phyloP scores from a whole-genome alignment of 1,284 basidiomycete species.

The Malassezia cuniculi region DNA sequence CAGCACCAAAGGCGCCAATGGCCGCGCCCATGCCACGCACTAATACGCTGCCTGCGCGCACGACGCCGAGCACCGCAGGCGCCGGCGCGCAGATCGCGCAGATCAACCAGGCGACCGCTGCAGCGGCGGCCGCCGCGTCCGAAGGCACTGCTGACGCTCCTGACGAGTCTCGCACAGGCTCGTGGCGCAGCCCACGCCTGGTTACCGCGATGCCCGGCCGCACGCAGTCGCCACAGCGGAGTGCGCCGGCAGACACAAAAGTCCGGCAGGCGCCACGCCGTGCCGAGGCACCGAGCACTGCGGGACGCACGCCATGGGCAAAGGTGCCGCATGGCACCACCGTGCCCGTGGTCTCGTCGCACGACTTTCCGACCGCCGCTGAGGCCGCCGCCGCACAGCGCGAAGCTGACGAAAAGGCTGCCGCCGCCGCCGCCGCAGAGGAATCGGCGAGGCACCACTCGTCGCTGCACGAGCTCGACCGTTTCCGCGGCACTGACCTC shows the following conservation, averaged over 20 bases:
- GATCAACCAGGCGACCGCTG: constrained; percentile 4
- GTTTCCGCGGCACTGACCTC: constrained; percentile 33
- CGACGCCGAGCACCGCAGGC: constrained; percentile 5
- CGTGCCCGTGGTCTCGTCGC: constrained; percentile 12
- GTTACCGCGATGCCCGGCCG: constrained; percentile 23
- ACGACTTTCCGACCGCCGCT: constrained; percentile 42
- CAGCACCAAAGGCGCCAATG: constrained; percentile 2
- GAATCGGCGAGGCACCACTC: constrained; percentile 21
- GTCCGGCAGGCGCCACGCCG: constrained; percentile 25
- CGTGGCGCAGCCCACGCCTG: constrained; percentile 16
- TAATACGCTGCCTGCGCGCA: constrained; percentile 14
- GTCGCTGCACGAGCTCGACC: constrained; percentile 29
- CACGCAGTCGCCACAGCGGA: constrained; percentile 17
- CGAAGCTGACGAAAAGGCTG: constrained; percentile 33
- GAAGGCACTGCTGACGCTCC: constrained; percentile 3
- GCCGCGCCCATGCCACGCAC: constrained; percentile 1
- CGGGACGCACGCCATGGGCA: constrained; percentile 28
- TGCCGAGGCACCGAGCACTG: constrained; percentile 18
- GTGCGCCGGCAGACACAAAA: constrained; percentile 16
- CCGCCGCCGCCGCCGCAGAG: constrained; percentile 22
- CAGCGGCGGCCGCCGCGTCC: background rate
- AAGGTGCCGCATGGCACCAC: constrained; percentile 17
- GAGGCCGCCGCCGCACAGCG: constrained; percentile 33
- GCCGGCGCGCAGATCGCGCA: constrained; percentile 12
- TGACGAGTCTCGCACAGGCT: background rate